Evolutionary conservation across 345 rosid genomes (phyloP), one percentile per base, ranked within the genome.

Genomic region (Microcos paniculata): DNA sequence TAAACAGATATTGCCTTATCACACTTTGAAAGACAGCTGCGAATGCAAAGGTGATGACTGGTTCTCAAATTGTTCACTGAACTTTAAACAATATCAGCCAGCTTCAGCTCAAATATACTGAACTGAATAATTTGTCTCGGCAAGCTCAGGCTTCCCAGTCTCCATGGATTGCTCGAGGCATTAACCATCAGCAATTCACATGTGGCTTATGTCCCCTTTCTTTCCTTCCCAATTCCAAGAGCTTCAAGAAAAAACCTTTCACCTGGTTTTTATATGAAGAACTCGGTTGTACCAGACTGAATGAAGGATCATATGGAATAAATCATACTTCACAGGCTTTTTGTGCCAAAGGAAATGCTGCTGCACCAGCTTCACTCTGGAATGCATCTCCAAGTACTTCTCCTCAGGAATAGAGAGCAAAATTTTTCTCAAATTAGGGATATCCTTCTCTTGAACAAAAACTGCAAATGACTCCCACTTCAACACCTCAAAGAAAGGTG

Each of bases 331-430:
- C 51, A 84, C 62, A 18, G 98, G 97, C 5, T 76, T 82, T 76
- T 87, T 90, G 77, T 88, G 98, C 99, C 99, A 95, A 59, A 90
- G 80, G 83, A 95, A 95, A 90, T 95, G 99, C 80, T 77, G 77
- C 59, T 93, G 98, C 69, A 91, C 96, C 79, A 75, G 75, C 78
- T 87, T 88, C 1, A 92, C 94, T 72, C 86, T 85, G 6, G 67
- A 72, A 72, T 91, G 98, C 98, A 95, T 85, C 6, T 72, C 80
- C 7, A 85, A 66, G 78, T 92, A 95, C 82, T 75, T 85, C 77
- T 91, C 85, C 70, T 89, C 89, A 0, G 92, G 84, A 71, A 94
- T 94, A 0, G 89, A 86, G 5, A 84, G 76, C 67, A 95, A 85
- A 74, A 92, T 91, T 77, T 79, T 85, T 70, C 95, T 88, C 85